phyloP scores from a whole-genome alignment of 371 early-diverging fungal genomes.

The Blakeslea trispora region DNA sequence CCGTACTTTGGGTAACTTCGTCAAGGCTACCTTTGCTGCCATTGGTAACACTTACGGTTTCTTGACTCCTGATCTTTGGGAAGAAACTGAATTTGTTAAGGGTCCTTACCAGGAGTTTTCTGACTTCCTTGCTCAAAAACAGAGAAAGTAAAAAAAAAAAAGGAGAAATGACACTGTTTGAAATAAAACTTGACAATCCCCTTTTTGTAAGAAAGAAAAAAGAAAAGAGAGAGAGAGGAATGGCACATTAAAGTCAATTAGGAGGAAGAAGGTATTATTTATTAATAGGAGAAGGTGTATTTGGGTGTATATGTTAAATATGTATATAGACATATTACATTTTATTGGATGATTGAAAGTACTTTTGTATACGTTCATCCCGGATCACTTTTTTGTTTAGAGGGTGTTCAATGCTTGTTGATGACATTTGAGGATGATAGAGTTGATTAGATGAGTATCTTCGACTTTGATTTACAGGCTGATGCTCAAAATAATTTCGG shows the following conservation, averaged over 20 bases:
- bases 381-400: conserved; percentile 36
- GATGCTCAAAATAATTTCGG: conserved; percentile 1
- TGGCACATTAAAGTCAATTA: too few species aligned
- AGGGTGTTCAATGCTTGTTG: conserved; percentile 25
- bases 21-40: conserved; percentile 98
- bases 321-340: conserved; percentile 1
- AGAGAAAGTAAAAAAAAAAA: conserved; percentile 34
- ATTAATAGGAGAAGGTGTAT: not conserved
- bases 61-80: conserved; percentile 97
- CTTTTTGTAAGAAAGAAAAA: not conserved
- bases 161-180: conserved; percentile 43
- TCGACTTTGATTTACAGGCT: not conserved
- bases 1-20: conserved; percentile 95
- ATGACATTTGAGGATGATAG: conserved; percentile 11
- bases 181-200: too few species aligned
- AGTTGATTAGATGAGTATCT: not conserved
- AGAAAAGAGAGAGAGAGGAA: conserved; percentile 42
- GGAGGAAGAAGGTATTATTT: too few species aligned
- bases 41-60: conserved; percentile 96
- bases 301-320: not conserved
- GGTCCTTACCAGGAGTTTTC: conserved; percentile 92
- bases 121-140: conserved; percentile 78
- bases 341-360: conserved; percentile 24
- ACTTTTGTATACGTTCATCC: conserved; percentile 40
- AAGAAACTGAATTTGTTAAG: conserved; percentile 82